Conservation (phyloP, 495 filamentous ascomycete species). For the Astrocystis sublimbata region DNA sequence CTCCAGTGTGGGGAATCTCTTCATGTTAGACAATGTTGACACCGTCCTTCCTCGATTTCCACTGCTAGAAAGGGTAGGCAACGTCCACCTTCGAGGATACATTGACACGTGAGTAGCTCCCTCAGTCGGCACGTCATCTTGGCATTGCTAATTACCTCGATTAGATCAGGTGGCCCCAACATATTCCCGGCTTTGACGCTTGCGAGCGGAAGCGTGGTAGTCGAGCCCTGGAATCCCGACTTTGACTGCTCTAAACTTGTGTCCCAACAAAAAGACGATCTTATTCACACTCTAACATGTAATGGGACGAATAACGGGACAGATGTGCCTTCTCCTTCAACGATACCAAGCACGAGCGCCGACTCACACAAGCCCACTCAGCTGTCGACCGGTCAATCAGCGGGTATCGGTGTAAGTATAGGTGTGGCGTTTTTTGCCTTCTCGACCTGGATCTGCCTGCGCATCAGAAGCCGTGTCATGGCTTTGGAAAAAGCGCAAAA, state of each 20-base stretch:
- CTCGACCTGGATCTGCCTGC: no score
- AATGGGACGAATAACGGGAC: not conserved
- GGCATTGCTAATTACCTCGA: not conserved
- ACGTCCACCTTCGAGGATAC: not conserved
- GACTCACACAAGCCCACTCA: not conserved
- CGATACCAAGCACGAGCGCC: not conserved
- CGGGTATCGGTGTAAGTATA: not conserved
- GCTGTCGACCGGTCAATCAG: not conserved
- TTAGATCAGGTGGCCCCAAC: not conserved
- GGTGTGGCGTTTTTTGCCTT: not conserved
- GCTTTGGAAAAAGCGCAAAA: not conserved
- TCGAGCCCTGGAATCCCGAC: not conserved
- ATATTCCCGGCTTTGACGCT: not conserved
- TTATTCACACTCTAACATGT: not conserved
- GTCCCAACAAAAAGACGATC: not conserved
- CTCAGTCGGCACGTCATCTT: not conserved
- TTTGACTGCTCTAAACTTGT: not conserved
- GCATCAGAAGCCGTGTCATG: not conserved
- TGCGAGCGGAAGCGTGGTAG: not conserved
- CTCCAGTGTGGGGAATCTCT: not conserved
- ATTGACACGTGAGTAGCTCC: not conserved
- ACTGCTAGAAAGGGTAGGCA: not conserved
- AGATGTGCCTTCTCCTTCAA: not conserved
- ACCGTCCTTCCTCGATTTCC: not conserved
- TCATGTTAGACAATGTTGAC: not conserved